Evolutionary conservation across 2,329 filamentous ascomycete species (phyloP), one percentile per base, ranked within the genome.

Genomic region (Periconia digitata): DNA sequence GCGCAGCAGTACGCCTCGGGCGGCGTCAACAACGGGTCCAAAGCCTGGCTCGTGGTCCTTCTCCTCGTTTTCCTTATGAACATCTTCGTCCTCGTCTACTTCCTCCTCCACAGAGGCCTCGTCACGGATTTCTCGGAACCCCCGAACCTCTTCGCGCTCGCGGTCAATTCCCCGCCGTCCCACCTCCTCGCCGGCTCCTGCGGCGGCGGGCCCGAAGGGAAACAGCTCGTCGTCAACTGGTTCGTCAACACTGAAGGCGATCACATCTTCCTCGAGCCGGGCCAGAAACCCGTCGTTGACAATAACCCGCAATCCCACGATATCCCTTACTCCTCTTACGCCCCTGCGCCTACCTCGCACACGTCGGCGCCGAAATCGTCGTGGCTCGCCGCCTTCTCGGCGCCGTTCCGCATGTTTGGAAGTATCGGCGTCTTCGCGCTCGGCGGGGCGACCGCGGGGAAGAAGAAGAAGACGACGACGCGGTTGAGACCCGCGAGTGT

Each of bases 41-140:
- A 72, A 5, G 72, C 83, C 0, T 92, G 92, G 70, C 85, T 88
- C 61, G 47, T 84, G 1, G 77, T 91, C 0, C 79, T 92, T 0
- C 61, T 79, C 1, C 69, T 84, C 13, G 84, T 88, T 1, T 88
- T 90, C 59, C 53, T 81, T 20, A 82, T 87, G 58, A 91, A 89
- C 63, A 50, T 85, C 21, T 73, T 85, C 34, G 87, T 86, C 47
- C 72, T 90, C 0, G 60, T 74, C 2, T 90, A 90, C 69, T 77
- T 86, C 53, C 66, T 86, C 43, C 62, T 81, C 40, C 75, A 82
- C 44, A 79, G 54, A 64, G 81, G 82, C 1, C 79, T 89, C 18
- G 82, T 92, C 7, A 91, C 86, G 1, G 89, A 92, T 71, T 91
- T 87, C 62, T 88, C 85, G 0, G 88, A 92, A 60, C 86, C 88